phyloP scores from a whole-genome alignment of 1,284 basidiomycete species.

The Neonothopanus nambi region DNA sequence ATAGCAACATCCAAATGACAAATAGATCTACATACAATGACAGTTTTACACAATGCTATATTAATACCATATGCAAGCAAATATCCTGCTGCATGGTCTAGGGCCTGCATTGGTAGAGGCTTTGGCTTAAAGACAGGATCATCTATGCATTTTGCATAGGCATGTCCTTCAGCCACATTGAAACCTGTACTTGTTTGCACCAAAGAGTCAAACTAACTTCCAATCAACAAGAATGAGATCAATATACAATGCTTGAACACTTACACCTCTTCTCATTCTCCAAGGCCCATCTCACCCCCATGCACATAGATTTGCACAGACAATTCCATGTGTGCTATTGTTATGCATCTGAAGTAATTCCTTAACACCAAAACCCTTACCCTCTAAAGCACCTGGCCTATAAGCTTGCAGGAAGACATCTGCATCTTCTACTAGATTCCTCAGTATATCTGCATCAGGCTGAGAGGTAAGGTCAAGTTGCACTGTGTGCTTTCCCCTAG shows the following conservation, averaged over 20 bases:
- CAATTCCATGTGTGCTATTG: constrained; percentile 45
- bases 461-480: constrained; percentile 53
- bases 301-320: constrained; percentile 59
- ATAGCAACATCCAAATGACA: background rate
- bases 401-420: constrained; percentile 73
- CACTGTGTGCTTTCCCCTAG: constrained; percentile 64
- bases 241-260: constrained; percentile 15
- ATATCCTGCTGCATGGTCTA: constrained; percentile 65
- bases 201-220: constrained; percentile 66
- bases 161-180: constrained; percentile 57
- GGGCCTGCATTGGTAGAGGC: constrained; percentile 59
- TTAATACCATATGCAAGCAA: constrained; percentile 62
- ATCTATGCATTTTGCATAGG: constrained; percentile 36
- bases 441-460: constrained; percentile 36
- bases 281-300: constrained; percentile 66
- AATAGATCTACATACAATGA: constrained; percentile 40
- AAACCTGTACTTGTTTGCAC: constrained; percentile 68
- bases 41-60: constrained; percentile 52
- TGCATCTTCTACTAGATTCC: constrained; percentile 39
- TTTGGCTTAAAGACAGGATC: constrained; percentile 32
- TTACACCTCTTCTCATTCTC: constrained; percentile 54
- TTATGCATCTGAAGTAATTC: constrained; percentile 35
- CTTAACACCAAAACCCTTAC: constrained; percentile 50
- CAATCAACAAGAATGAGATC: background rate
- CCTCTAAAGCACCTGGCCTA: constrained; percentile 52